Evolutionary conservation across 2,329 filamentous ascomycete species (phyloP).

Genomic region (Cercospora berteroae): DNA sequence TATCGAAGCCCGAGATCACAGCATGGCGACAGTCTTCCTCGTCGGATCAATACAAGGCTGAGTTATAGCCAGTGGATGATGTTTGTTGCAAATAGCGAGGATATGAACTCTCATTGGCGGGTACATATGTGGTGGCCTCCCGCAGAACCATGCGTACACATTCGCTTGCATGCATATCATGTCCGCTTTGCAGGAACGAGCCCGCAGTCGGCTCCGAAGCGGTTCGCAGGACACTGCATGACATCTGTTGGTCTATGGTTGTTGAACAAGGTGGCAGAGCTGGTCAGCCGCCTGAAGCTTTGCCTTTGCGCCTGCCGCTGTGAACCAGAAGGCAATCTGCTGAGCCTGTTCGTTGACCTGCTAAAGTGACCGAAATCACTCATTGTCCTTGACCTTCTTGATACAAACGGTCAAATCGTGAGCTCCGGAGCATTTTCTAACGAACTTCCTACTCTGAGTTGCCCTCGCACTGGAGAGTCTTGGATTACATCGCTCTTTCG

Average conservation of each 20-base stretch:
- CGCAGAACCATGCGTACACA: not conserved
- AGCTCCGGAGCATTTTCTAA: not conserved
- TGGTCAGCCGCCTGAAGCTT: not conserved
- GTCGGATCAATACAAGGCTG: not conserved
- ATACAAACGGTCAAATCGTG: not conserved
- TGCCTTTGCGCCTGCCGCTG: not conserved
- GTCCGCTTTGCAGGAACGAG: not conserved
- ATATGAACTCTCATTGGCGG: not conserved
- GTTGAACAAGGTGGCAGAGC: not conserved
- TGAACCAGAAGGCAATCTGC: not conserved
- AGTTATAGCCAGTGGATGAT: not conserved
- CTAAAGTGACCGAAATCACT: not conserved
- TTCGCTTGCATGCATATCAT: conserved; percentile 4
- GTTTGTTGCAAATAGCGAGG: not conserved
- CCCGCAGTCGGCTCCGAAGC: not conserved
- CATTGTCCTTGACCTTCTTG: not conserved
- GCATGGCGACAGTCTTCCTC: not conserved
- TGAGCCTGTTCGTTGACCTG: not conserved
- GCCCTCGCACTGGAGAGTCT: not conserved
- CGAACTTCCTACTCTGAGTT: not conserved
- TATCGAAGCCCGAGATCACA: not conserved
- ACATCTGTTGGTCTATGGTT: not conserved
- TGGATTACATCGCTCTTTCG: conserved; percentile 5
- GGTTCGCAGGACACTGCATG: not conserved
- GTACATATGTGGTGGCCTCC: not conserved